A percentile compares a stretch with the other conserved stretches of the same genome.
Conservation (phyloP, 768 basidiomycete genomes). For the Leccinum disarticulatum region DNA sequence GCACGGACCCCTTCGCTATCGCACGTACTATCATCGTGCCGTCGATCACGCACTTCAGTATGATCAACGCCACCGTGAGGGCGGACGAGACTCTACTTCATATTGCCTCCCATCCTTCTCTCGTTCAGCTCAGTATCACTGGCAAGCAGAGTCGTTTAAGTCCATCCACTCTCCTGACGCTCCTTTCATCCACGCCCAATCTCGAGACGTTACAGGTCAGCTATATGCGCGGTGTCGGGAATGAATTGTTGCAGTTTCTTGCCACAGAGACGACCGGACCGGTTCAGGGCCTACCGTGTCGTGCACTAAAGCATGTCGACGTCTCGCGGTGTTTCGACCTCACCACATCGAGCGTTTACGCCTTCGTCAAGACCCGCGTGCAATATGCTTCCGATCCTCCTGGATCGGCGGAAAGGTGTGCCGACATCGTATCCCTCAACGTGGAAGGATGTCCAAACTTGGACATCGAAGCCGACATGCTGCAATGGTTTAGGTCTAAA, state of each 20-base stretch:
- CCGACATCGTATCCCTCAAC: constrained; percentile 43
- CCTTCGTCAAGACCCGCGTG: constrained; percentile 53
- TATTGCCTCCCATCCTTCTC: constrained; percentile 21
- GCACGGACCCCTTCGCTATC: constrained; percentile 5
- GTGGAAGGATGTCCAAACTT: constrained; percentile 52
- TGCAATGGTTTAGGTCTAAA: constrained; percentile 60
- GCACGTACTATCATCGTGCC: constrained; percentile 32
- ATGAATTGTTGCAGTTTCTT: constrained; percentile 44
- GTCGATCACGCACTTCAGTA: constrained; percentile 24
- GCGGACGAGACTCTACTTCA: constrained; percentile 26
- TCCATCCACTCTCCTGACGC: constrained; percentile 26
- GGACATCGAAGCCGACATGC: constrained; percentile 50
- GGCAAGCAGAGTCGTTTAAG: constrained; percentile 31
- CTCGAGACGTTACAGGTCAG: constrained; percentile 47
- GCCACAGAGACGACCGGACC: constrained; percentile 19
- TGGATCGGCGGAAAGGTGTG: constrained; percentile 14
- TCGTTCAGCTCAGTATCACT: constrained; percentile 45
- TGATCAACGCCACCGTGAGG: constrained; percentile 10
- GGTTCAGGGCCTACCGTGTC: constrained; percentile 37
- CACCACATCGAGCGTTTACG: constrained; percentile 49
- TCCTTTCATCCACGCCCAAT: constrained; percentile 36
- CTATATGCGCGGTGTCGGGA: constrained; percentile 33
- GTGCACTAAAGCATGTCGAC: constrained; percentile 49
- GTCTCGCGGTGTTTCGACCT: constrained; percentile 56
- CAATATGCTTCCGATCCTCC: constrained; percentile 19